Evolutionary conservation across 305 asterid genomes (phyloP), one percentile per base, ranked within the genome.

Genomic region (Petunia hybrid): DNA sequence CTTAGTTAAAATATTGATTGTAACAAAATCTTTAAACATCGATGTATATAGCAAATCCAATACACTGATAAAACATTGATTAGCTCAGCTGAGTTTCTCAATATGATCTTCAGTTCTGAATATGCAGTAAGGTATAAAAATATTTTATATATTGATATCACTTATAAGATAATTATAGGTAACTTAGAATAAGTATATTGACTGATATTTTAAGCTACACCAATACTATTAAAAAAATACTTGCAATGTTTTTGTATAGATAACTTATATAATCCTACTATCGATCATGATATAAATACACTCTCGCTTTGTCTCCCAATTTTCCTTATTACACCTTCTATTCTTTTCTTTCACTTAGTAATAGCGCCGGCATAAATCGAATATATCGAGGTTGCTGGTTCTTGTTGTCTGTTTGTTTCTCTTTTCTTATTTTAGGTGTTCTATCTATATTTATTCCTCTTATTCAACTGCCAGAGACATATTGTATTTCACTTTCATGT

Each of bases 381-480:
- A 51, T 73, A 41, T 73, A 5, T 35, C 78, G 48, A 35, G 63
- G 62, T 36, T 48, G 36, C 8, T 73, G 63, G 2, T 73, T 71
- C 62, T 48, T 71, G 42, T 71, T 73, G 35, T 70, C 61, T 46
- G 3, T 70, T 48, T 48, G 31, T 71, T 71, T 45, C 41, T 63
- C 16, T 31, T 9, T 13, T 46, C 8, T 70, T 36, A 16, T 16
- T 10, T 5, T 56, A 69, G 12, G 6, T 51, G 43, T 46, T 31
- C 5, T 31, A 16, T 68, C 1, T 64, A 9, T 64, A 12, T 41
- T 45, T 48, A 46, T 35, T 68, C 71, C 71, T 40, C 48, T 65
- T 2, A 51, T 9, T 51, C 56, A 8, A 51, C 56, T 0, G n/a
- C 48, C 31, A 22, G 31, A 22, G 31, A 22, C 31, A n/a, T n/a